Evolutionary conservation across 805 yeast genomes (phyloP).

Genomic region (Zygosaccharomyces kombuchaensis): DNA sequence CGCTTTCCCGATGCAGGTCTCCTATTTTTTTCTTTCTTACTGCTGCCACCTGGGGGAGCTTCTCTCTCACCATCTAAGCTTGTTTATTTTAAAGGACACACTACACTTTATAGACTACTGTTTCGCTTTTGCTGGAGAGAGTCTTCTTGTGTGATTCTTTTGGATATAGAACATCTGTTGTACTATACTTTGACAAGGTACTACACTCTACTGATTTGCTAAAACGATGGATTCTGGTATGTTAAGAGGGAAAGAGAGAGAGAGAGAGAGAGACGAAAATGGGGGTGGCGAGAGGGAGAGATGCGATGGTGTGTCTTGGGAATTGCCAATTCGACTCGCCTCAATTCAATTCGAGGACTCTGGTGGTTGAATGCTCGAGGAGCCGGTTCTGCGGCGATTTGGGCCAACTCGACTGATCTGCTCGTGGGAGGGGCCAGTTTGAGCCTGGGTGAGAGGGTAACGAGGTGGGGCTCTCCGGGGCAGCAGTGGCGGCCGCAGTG

Average conservation of each 20-base stretch:
- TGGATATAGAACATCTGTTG: constrained; percentile 9
- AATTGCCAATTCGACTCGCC: no score
- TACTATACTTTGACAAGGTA: constrained; percentile 10
- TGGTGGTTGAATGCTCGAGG: no score
- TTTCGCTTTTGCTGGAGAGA: background rate
- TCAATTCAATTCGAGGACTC: no score
- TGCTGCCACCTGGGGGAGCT: constrained; percentile 1
- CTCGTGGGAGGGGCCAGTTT: no score
- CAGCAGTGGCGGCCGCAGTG: background rate
- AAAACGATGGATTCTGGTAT: constrained; percentile 37
- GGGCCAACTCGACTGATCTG: no score
- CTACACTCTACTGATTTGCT: constrained; percentile 10
- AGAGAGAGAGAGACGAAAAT: no score
- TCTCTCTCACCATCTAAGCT: background rate
- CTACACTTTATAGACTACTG: constrained; percentile 2
- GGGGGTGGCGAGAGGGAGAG: no score
- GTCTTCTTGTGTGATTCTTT: background rate
- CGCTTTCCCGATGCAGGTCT: background rate
- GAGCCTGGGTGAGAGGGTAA: no score
- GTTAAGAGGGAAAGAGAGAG: constrained; percentile 10
- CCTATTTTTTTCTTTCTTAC: constrained; percentile 1
- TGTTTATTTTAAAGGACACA: constrained; percentile 9
- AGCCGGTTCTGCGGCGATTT: no score
- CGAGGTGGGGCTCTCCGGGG: no score
- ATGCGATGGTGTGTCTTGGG: no score